Evolutionary conservation across 1,284 basidiomycete genomes (phyloP), one percentile per base, ranked within the genome.

Genomic region (Marasmius oreades): DNA sequence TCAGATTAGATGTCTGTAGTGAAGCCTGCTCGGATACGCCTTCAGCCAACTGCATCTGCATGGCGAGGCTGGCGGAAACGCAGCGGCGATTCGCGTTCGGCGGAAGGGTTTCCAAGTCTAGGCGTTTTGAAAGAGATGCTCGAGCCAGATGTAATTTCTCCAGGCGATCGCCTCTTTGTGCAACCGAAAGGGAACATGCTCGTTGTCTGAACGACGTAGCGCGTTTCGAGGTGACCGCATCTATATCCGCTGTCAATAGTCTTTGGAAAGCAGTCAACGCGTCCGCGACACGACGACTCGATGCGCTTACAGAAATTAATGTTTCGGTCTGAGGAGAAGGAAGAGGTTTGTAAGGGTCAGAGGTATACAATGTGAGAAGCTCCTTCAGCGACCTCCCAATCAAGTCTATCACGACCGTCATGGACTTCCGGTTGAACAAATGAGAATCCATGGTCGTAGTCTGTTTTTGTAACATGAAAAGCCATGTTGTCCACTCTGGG

Each of bases 401-500:
- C 26, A 50, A 31, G 12, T 18, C 8, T 5, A 50, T 14, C 12
- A 50, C 26, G 16, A 16, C 10, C n/a, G 7, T 20, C 26, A n/a
- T 31, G 26, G 28, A 26, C 14, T 14, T 18, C 47, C 47, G 33
- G 11, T 50, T 50, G 12, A 31, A 26, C 2, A 33, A 16, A 33
- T 16, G 24, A 31, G n/a, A 26, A 14, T 33, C 28, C 47, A 31
- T 50, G n/a, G 18, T 7, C 6, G n/a, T 7, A 20, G 31, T 20
- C 16, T 26, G 23, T 26, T 33, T 26, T 26, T 31, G 47, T 20
- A 50, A 31, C n/a, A 8, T 33, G 28, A 50, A n/a, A 24, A 61
- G 39, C 39, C 56, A 58, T n/a, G 45, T 22, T 14, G 31, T 20
- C 51, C 58, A 55, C 24, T 61, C 58, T 39, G 58, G 23, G 28